Conservation (phyloP, 805 yeast species). For the Cyberlindnera suaveolens region DNA sequence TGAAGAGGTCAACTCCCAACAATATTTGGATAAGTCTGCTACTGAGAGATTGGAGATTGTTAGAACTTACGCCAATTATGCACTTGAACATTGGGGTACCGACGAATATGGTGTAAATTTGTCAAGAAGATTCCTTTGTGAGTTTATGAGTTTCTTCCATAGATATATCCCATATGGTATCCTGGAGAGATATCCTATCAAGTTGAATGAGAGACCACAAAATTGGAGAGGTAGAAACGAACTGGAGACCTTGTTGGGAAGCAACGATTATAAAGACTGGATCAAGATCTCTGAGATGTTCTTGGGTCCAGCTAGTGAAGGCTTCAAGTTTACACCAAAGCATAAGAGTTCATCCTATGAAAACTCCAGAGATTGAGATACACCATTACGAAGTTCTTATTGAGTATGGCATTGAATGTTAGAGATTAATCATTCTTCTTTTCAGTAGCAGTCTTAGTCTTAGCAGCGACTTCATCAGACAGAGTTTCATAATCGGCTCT, state of each 20-base stretch:
- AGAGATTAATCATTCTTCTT: constrained; percentile 9
- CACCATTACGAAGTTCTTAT: background rate
- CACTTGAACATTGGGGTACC: constrained; percentile 96
- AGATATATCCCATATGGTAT: constrained; percentile 93
- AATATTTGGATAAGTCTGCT: constrained; percentile 86
- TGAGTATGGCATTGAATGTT: background rate
- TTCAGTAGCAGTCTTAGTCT: constrained; percentile 3
- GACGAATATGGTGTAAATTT: constrained; percentile 90
- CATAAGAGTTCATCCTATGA: constrained; percentile 87
- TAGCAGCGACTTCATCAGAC: constrained; percentile 12
- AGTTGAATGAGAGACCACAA: constrained; percentile 90
- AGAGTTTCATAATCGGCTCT: constrained; percentile 53
- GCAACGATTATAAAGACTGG: constrained; percentile 83
- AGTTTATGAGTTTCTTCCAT: constrained; percentile 88
- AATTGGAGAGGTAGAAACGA: constrained; percentile 91
- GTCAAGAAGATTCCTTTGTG: constrained; percentile 88
- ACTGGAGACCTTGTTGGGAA: constrained; percentile 82
- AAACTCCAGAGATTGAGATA: constrained; percentile 2
- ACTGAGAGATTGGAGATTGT: constrained; percentile 79
- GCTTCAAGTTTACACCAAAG: constrained; percentile 81
- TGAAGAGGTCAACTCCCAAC: constrained; percentile 87
- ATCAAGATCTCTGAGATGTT: constrained; percentile 93
- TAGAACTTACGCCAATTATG: constrained; percentile 63
- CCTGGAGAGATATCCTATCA: constrained; percentile 81
- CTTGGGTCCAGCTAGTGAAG: constrained; percentile 75